These are phyloP conservation scores for Hypocrella siamensis DNA, from an alignment of 2,329 filamentous ascomycete genomes.

Conservation along the genomic window DNA sequence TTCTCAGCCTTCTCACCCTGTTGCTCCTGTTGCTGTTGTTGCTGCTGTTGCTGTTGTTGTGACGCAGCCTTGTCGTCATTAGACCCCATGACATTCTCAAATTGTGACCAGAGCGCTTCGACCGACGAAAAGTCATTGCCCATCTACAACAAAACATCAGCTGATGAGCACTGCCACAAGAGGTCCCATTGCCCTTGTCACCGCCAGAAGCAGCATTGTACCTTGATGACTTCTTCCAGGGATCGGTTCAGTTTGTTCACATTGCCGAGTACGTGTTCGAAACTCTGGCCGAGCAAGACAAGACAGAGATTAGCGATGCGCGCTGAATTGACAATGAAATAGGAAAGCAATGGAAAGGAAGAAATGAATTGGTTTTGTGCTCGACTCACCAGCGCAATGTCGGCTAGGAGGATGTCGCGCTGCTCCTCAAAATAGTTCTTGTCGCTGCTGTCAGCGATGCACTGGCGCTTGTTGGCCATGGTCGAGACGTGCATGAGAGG, in stretches of 20 bases:
- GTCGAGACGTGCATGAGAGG: neutral
- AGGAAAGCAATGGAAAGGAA: too few relatives aligned
- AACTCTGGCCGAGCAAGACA: constrained; percentile 28
- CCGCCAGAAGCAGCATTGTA: constrained; percentile 15
- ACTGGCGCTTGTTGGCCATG: constrained; percentile 4
- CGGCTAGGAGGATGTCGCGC: constrained; percentile 52
- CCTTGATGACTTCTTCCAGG: constrained; percentile 78
- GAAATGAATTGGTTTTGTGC: too few relatives aligned
- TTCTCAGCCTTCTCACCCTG: constrained; percentile 11
- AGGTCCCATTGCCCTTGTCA: neutral
- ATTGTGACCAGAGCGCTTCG: constrained; percentile 91
- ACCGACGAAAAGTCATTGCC: constrained; percentile 97
- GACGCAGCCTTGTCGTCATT: constrained; percentile 31
- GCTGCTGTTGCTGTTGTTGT: neutral
- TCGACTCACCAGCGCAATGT: constrained; percentile 54
- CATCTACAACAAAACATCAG: constrained; percentile 38
- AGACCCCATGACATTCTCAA: constrained; percentile 92
- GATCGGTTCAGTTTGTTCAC: constrained; percentile 92
- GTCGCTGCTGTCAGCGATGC: constrained; percentile 9
- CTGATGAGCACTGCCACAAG: neutral
- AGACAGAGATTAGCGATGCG: too few relatives aligned
- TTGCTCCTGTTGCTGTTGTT: constrained; percentile 9
- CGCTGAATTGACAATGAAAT: too few relatives aligned
- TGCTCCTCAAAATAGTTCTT: constrained; percentile 61
- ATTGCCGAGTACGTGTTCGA: constrained; percentile 87